A percentile compares a stretch with the other conserved stretches of the same genome.
These are phyloP conservation scores for Xylona heveae DNA, from an alignment of 495 filamentous ascomycete species.

Conservation along the genomic window DNA sequence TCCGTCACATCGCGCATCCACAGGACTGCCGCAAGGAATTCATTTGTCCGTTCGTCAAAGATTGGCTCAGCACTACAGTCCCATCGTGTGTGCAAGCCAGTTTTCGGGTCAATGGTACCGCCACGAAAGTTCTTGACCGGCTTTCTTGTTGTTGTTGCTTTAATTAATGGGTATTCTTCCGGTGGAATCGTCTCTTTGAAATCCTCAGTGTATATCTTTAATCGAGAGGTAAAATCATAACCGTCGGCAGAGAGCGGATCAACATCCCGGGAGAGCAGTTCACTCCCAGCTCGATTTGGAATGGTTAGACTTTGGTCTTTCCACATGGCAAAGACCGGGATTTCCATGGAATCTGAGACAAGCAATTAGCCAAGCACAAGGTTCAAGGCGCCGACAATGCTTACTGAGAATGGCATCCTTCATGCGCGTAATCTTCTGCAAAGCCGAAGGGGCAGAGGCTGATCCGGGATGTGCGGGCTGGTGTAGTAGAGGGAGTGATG, in stretches of 20 bases:
- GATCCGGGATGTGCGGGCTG: conserved; percentile 20
- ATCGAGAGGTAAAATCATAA: conserved; percentile 29
- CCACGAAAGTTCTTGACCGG: conserved; percentile 29
- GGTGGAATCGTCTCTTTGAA: conserved; percentile 31
- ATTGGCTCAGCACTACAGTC: conserved; percentile 39
- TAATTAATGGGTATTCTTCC: conserved; percentile 37
- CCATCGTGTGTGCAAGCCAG: conserved; percentile 24
- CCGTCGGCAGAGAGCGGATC: conserved; percentile 23
- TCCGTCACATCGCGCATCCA: conserved; percentile 45
- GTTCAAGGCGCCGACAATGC: too few relatives aligned
- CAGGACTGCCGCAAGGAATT: conserved; percentile 44
- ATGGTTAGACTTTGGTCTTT: conserved; percentile 43
- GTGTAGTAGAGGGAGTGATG: conserved; percentile 17
- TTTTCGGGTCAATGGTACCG: conserved; percentile 31
- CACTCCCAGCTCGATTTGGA: conserved; percentile 36
- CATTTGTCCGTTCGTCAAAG: conserved; percentile 32
- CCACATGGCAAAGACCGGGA: conserved; percentile 52
- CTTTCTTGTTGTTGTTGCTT: conserved; percentile 30
- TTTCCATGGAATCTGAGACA: conserved; percentile 40
- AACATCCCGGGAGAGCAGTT: conserved; percentile 23
- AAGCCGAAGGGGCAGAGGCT: conserved; percentile 29
- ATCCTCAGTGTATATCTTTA: conserved; percentile 35
- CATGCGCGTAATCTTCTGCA: conserved; percentile 43
- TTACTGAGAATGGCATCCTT: conserved; percentile 55
- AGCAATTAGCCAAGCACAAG: too few relatives aligned